Evolutionary conservation across 352 stramenopile species (phyloP).

Genomic region (Globisporangium takayamanum): DNA sequence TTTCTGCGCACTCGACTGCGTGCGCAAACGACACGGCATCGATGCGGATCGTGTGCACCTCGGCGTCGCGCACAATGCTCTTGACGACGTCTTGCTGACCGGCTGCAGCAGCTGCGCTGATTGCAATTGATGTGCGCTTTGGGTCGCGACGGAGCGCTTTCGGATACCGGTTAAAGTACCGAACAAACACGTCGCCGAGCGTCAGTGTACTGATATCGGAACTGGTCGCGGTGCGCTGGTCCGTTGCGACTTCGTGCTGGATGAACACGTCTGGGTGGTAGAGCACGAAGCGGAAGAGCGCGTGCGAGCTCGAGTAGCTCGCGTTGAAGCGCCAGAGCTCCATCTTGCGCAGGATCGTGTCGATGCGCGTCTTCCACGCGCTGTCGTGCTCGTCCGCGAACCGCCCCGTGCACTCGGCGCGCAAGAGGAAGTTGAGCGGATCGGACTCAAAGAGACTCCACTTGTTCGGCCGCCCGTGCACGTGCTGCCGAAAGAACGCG

Average conservation of each 20-base stretch:
- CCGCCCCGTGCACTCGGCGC: slow-evolving; percentile 48
- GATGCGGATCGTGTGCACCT: slow-evolving; percentile 31
- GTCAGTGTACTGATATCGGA: background rate
- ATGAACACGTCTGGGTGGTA: slow-evolving; percentile 37
- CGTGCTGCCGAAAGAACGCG: slow-evolving; percentile 36
- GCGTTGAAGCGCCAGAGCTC: slow-evolving; percentile 28
- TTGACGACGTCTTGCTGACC: slow-evolving; percentile 28
- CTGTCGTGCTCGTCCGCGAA: slow-evolving; percentile 27
- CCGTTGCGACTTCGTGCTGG: background rate
- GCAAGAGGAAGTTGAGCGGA: slow-evolving; percentile 57
- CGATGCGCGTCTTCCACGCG: slow-evolving; percentile 27
- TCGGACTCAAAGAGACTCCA: slow-evolving; percentile 48
- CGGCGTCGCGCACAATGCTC: slow-evolving; percentile 35
- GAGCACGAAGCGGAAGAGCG: slow-evolving; percentile 57
- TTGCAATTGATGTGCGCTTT: slow-evolving; percentile 48
- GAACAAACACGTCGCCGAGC: slow-evolving; percentile 32
- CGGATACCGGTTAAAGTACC: slow-evolving; percentile 42
- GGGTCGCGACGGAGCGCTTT: slow-evolving; percentile 32
- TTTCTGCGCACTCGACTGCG: slow-evolving; percentile 36
- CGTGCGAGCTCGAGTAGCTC: slow-evolving; percentile 58
- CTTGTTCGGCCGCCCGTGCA: slow-evolving; percentile 36
- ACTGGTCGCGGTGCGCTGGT: background rate
- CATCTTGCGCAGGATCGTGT: slow-evolving; percentile 39
- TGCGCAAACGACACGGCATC: slow-evolving; percentile 64
- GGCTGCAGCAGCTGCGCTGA: slow-evolving; percentile 45